A percentile compares a stretch with the other conserved stretches of the same genome.
Conservation (phyloP, 805 yeast genomes). For the Saccharomycopsis fibuligera region DNA sequence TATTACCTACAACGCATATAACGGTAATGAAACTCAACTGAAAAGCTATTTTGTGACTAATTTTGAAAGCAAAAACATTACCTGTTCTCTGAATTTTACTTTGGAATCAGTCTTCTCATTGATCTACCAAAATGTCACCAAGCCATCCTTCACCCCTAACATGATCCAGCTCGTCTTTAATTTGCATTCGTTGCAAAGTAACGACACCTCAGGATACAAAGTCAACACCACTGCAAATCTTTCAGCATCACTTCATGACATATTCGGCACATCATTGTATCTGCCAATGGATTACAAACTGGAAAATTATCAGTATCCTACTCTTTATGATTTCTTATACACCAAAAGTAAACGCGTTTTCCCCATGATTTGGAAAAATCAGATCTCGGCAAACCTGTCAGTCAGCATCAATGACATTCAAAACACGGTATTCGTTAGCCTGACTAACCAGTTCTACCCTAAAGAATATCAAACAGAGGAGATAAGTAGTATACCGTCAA, state of each 20-base stretch:
- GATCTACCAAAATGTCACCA: too few relatives aligned
- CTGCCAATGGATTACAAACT: neutral
- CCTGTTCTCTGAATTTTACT: too few relatives aligned
- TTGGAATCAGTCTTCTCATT: too few relatives aligned
- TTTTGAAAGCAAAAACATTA: too few relatives aligned
- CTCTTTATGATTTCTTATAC: conserved; percentile 1
- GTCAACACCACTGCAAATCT: neutral
- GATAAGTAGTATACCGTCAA: neutral
- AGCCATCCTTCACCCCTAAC: too few relatives aligned
- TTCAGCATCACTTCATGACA: neutral
- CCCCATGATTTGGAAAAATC: conserved; percentile 10
- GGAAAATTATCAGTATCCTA: conserved; percentile 1
- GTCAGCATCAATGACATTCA: neutral
- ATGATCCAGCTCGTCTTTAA: conserved; percentile 3
- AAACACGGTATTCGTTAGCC: too few relatives aligned
- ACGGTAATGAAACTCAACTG: too few relatives aligned
- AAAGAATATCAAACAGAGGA: too few relatives aligned
- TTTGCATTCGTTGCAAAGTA: neutral
- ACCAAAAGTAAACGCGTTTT: neutral
- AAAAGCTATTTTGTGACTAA: too few relatives aligned
- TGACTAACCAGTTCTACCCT: too few relatives aligned
- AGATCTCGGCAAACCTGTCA: neutral
- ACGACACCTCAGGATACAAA: neutral
- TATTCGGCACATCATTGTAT: neutral
- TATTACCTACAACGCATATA: too few relatives aligned